A percentile compares a stretch with the other conserved stretches of the same genome.
Evolutionary conservation across 2,329 filamentous ascomycete genomes (phyloP).

Genomic region (Curvularia spicifera): DNA sequence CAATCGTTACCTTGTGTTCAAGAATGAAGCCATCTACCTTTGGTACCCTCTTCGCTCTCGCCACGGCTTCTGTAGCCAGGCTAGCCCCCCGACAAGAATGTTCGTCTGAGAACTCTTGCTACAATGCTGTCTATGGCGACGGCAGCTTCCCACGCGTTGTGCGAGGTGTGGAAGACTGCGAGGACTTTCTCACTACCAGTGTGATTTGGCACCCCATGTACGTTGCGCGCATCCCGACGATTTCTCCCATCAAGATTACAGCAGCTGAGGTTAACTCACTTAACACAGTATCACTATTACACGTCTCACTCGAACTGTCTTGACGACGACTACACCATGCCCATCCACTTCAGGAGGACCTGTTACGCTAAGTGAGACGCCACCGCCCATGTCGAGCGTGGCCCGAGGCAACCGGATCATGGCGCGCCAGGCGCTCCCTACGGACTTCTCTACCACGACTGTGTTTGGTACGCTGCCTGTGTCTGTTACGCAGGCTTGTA

Average conservation of each 20-base stretch:
- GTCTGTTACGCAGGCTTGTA: constrained; percentile 31
- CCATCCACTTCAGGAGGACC: constrained; percentile 6
- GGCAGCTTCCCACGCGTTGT: constrained; percentile 20
- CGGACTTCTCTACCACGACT: constrained; percentile 20
- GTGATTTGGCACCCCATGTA: constrained; percentile 36
- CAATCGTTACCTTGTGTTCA: constrained; percentile 10
- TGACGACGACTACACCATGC: constrained; percentile 20
- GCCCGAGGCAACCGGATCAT: constrained; percentile 1
- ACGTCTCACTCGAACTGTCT: constrained; percentile 12
- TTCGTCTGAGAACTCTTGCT: constrained; percentile 30
- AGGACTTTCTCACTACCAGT: constrained; percentile 35
- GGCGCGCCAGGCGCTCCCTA: constrained; percentile 19
- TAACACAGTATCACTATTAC: constrained; percentile 19
- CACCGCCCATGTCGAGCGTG: not conserved
- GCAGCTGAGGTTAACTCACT: not conserved
- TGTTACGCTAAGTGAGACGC: constrained; percentile 3
- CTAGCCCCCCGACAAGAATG: constrained; percentile 32
- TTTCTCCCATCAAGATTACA: not conserved
- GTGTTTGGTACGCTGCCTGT: constrained; percentile 31
- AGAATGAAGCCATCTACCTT: constrained; percentile 33
- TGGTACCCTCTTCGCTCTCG: constrained; percentile 14
- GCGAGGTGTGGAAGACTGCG: constrained; percentile 29
- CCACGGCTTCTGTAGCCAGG: constrained; percentile 22
- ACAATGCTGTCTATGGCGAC: constrained; percentile 33
- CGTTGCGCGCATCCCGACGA: not conserved